Percentiles rank a stretch among this genome's conserved stretches.
phyloP scores from a whole-genome alignment of 2,329 filamentous ascomycete genomes.

The Falciphora oryzae region DNA sequence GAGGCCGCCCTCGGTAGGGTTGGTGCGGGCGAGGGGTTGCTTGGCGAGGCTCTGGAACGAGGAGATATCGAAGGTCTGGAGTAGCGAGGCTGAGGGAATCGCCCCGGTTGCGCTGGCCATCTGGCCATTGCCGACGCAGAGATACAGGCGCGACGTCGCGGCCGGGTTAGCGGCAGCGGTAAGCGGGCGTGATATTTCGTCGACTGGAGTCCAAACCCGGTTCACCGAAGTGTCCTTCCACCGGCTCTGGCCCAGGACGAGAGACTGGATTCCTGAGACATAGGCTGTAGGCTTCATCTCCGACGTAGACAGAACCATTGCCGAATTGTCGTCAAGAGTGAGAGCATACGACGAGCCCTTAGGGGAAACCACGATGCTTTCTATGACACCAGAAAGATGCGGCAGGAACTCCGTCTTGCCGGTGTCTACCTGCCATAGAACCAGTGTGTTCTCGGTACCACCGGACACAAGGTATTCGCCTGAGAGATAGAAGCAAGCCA shows the following conservation, averaged over 20 bases:
- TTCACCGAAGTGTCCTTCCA: slow-evolving; percentile 48
- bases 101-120: slow-evolving; percentile 47
- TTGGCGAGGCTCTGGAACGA: slow-evolving; percentile 72
- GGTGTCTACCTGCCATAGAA: slow-evolving; percentile 91
- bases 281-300: slow-evolving; percentile 82
- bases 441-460: slow-evolving; percentile 80
- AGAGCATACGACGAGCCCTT: slow-evolving; percentile 76
- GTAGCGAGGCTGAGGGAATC: slow-evolving; percentile 46
- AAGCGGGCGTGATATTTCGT: slow-evolving; percentile 42
- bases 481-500: slow-evolving; percentile 29
- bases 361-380: slow-evolving; percentile 77
- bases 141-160: slow-evolving; percentile 56
- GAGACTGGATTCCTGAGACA: slow-evolving; percentile 73
- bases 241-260: slow-evolving; percentile 42
- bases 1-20: slow-evolving; percentile 74
- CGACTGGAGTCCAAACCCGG: slow-evolving; percentile 41
- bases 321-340: slow-evolving; percentile 85
- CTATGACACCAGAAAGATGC: slow-evolving; percentile 81
- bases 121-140: slow-evolving; percentile 60
- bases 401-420: slow-evolving; percentile 76
- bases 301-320: slow-evolving; percentile 83
- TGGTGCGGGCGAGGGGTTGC: slow-evolving; percentile 84
- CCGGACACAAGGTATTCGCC: slow-evolving; percentile 93
- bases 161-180: slow-evolving; percentile 59
- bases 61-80: slow-evolving; percentile 85